phyloP scores from a whole-genome alignment of 345 rosid genomes.

The Orychophragmus violaceus region DNA sequence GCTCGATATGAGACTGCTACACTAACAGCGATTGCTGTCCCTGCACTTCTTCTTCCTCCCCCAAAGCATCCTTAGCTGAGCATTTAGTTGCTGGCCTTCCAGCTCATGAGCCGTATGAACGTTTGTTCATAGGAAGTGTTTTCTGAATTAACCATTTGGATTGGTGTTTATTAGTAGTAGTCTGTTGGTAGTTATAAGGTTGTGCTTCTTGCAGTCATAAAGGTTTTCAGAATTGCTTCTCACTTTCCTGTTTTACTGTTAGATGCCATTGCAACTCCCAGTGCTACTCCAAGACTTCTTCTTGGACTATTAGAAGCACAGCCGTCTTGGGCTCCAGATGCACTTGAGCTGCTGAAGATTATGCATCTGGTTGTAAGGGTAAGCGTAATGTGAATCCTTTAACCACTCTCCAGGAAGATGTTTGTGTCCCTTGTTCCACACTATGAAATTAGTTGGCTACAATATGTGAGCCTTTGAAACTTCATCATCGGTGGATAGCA shows the following conservation, averaged over 20 bases:
- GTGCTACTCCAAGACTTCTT: conserved; percentile 96
- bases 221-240: conserved; percentile 13
- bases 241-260: conserved; percentile 21
- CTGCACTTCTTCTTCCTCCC: conserved; percentile 96
- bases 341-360: conserved; percentile 97
- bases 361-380: conserved; percentile 94
- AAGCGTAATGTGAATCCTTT: conserved; percentile 27
- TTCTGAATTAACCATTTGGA: background rate
- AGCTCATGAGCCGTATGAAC: conserved; percentile 95
- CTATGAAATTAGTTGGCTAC: background rate
- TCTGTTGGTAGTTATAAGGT: background rate
- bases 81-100: conserved; percentile 98
- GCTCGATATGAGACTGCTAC: conserved; percentile 93
- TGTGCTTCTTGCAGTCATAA: too few species aligned
- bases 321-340: conserved; percentile 99
- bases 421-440: background rate
- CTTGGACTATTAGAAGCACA: conserved; percentile 98
- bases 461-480: background rate
- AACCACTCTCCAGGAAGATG: too few species aligned
- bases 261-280: conserved; percentile 96
- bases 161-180: background rate
- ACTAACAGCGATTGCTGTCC: conserved; percentile 91
- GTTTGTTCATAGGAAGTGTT: conserved; percentile 75
- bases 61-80: conserved; percentile 90
- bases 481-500: background rate